Base-by-base conservation (phyloP, 768 basidiomycete genomes). In the Coprinopsis strossmayeri region DNA sequence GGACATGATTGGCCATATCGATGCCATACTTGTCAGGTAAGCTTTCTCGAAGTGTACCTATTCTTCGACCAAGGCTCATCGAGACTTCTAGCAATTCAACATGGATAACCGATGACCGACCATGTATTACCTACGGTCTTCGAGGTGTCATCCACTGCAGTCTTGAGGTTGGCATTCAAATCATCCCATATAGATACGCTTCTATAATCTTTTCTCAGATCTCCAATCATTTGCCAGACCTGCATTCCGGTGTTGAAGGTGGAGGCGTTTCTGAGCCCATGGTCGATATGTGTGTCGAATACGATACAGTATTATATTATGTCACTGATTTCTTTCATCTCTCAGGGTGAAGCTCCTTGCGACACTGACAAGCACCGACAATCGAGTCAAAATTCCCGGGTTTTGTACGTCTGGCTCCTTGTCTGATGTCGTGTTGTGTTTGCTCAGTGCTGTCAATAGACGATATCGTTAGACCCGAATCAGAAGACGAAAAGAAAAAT, bases 211-310 rank as follows among this genome's bases (percentile, higher is more conserved):
- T 20, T 5, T 49, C 42, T 37, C 1, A 24, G 82, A 82, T 97
- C 49, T 76, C 76, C 3, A 90, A 80, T 53, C 66, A 75, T 24
- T 71, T 77, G 11, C 86, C 87, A 0, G 95, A 97, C 62, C 71
- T 90, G 35, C 96, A 99, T 63, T 93, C 91, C 13, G 96, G 96
- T 53, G 77, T 97, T 7, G 91, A 96, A 58, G 96, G 96, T 26
- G 96, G 96, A 13, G 87, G 81, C 1, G 76, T 82, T 1, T 69
- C 70, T 2, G 96, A 99, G 65, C 94, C 96, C 0, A 91, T 98
- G 87, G 70, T 83, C 42, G 96, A 98, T 58, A 91, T 98, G 88
- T 90, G 57, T 23, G 15, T 47, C 18, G 21, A 10, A 2, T 3
- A 28, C 11, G 21, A 26, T 12, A 13, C n/a, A 2, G 25, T 21